Conservation (phyloP, 441 rosid species). For the Aleurites moluccanus region DNA sequence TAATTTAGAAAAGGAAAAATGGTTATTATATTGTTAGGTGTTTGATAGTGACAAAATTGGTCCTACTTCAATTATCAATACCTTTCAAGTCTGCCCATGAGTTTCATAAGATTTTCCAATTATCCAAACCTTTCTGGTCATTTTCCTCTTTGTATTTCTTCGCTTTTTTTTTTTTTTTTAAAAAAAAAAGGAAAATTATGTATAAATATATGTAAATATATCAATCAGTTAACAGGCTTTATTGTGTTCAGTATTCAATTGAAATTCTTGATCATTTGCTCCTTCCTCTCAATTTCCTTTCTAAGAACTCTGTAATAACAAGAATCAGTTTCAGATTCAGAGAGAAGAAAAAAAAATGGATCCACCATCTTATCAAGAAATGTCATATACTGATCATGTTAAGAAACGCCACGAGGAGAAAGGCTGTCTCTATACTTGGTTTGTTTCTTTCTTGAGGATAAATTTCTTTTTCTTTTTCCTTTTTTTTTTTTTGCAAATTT, state of each 20-base stretch:
- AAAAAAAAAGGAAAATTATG: no score
- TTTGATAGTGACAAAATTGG: neutral
- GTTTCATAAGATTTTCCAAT: neutral
- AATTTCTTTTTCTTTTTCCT: neutral
- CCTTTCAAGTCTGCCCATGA: neutral
- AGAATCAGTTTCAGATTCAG: neutral
- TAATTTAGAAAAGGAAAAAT: neutral
- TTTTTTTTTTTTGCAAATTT: no score
- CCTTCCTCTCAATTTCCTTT: neutral
- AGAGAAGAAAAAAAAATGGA: conserved; percentile 23
- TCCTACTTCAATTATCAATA: neutral
- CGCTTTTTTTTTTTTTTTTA: neutral
- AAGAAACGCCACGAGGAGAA: conserved; percentile 40
- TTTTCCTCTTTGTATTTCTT: neutral
- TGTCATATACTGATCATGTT: conserved; percentile 36
- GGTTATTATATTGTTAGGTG: neutral
- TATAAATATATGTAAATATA: neutral
- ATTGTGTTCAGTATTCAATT: neutral
- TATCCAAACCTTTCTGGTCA: no score
- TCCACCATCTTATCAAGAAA: conserved; percentile 35
- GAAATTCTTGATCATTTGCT: neutral
- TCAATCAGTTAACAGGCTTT: neutral
- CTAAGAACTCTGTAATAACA: no score
- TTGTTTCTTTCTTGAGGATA: neutral
- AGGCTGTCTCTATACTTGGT: conserved; percentile 48